These are phyloP conservation scores for Diaporthe vaccinii DNA, from an alignment of 2,329 filamentous ascomycete genomes.

Conservation along the genomic window DNA sequence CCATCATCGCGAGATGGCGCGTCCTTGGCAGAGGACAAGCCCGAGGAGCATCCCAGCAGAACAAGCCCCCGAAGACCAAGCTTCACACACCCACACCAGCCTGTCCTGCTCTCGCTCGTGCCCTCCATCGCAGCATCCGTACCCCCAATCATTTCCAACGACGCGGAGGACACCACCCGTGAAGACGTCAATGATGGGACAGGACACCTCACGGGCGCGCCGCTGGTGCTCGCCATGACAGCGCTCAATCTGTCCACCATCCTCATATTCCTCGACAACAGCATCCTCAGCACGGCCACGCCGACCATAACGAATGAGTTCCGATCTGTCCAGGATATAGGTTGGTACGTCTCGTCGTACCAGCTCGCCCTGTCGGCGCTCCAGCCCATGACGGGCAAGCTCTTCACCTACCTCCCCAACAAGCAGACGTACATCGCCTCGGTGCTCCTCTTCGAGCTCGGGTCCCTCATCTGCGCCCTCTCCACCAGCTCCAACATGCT, in stretches of 20 bases:
- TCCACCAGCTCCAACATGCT: constrained; percentile 31
- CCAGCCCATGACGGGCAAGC: constrained; percentile 49
- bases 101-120: constrained; percentile 13
- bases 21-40: background rate
- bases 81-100: background rate
- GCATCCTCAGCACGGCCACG: constrained; percentile 43
- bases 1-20: background rate
- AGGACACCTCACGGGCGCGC: constrained; percentile 8
- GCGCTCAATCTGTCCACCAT: constrained; percentile 8
- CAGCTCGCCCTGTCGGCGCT: constrained; percentile 49
- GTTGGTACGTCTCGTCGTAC: constrained; percentile 57
- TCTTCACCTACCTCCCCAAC: constrained; percentile 51
- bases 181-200: background rate
- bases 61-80: constrained; percentile 1
- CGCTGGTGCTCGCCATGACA: background rate
- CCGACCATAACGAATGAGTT: constrained; percentile 50
- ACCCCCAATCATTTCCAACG: background rate
- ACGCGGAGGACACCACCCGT: background rate
- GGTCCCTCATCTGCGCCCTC: constrained; percentile 57
- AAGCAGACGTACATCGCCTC: constrained; percentile 53
- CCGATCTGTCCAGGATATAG: constrained; percentile 55
- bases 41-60: background rate
- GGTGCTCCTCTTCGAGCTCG: constrained; percentile 56
- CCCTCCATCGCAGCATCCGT: constrained; percentile 13
- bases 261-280: constrained; percentile 23